These are phyloP conservation scores for Schoenoplectus tabernaemontani DNA, from an alignment of 202 grass and related monocot genomes.

Conservation along the genomic window DNA sequence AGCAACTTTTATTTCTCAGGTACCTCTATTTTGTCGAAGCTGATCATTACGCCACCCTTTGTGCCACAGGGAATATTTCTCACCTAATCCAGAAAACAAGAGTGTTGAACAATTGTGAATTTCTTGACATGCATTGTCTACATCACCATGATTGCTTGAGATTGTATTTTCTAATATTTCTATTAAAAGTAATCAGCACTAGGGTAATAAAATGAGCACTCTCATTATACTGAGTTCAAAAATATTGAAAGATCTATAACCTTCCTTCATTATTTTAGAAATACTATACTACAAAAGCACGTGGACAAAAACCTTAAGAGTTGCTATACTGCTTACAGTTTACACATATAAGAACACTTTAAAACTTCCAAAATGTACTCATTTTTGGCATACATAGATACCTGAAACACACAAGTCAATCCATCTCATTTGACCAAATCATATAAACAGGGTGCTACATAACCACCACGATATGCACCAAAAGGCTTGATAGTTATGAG, in stretches of 20 bases:
- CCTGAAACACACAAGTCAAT: background rate
- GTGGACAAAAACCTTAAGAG: background rate
- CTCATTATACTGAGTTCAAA: background rate
- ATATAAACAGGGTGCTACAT: background rate
- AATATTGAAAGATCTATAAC: background rate
- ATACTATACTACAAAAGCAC: background rate
- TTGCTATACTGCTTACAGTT: background rate
- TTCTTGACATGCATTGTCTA: background rate
- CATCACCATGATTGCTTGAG: background rate
- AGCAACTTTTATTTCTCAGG: conserved; percentile 1
- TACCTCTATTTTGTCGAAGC: conserved; percentile 99
- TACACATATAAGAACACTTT: background rate
- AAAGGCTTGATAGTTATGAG: background rate
- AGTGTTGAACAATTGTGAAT: background rate
- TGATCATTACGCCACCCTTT: conserved; percentile 99
- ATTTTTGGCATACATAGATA: background rate
- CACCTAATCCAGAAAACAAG: conserved; percentile 41
- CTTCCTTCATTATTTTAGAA: background rate
- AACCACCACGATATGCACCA: background rate
- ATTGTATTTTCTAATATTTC: background rate
- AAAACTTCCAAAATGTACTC: background rate
- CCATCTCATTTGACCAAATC: background rate
- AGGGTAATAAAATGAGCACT: background rate
- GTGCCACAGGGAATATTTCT: conserved; percentile 98
- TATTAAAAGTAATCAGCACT: background rate